Percentiles rank a stretch among this genome's conserved stretches.
phyloP scores from a whole-genome alignment of 176 grass and related monocot species.

The Triticum dicoccoides region DNA sequence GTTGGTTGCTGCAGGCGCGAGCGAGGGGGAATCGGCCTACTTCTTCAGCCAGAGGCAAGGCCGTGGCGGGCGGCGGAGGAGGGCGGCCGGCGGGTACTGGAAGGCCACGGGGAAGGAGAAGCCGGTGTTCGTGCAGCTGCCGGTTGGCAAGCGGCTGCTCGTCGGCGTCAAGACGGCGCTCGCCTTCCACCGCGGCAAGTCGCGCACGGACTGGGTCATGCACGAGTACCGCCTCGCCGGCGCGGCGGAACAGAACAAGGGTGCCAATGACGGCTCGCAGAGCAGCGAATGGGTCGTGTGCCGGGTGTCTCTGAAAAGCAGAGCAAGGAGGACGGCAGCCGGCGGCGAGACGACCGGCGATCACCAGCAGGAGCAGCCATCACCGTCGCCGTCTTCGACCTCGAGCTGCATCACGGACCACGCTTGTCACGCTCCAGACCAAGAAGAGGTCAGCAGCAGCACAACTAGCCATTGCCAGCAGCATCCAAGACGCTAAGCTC shows the following conservation, averaged over 20 bases:
- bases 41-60: conserved; percentile 47
- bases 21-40: conserved; percentile 49
- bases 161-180: conserved; percentile 71
- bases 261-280: conserved; percentile 16
- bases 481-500: not conserved
- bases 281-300: conserved; percentile 64
- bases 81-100: conserved; percentile 60
- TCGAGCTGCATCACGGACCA: conserved; percentile 50
- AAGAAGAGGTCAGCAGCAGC: conserved; percentile 55
- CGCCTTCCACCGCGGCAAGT: conserved; percentile 43
- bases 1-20: conserved; percentile 36
- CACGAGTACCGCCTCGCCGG: conserved; percentile 88
- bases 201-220: conserved; percentile 96
- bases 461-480: not conserved
- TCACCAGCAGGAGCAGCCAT: not conserved
- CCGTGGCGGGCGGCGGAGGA: conserved; percentile 3
- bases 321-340: not conserved
- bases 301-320: conserved; percentile 55
- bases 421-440: conserved; percentile 6
- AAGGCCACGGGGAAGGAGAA: conserved; percentile 59
- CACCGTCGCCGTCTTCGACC: not conserved
- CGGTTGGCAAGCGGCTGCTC: conserved; percentile 15
- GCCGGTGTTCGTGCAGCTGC: conserved; percentile 39
- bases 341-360: too few species aligned
- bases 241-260: not conserved